Percentiles rank a stretch among this genome's conserved stretches.
phyloP scores from a whole-genome alignment of 305 asterid genomes.

The Fraxinus angustifolia region DNA sequence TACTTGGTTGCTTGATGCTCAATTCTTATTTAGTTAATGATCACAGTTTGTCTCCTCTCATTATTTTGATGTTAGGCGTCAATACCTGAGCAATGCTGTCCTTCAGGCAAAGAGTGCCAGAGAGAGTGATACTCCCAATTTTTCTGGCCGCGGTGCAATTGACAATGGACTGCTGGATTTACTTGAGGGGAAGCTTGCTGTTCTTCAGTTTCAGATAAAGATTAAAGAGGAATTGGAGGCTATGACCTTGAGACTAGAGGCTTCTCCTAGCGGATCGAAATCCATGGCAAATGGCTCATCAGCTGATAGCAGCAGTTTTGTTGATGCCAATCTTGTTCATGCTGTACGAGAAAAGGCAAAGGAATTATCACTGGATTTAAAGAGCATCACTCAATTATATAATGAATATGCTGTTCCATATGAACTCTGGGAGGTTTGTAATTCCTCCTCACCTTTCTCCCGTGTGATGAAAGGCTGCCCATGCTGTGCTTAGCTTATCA shows the following conservation, averaged over 20 bases:
- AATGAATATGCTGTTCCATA: constrained; percentile 93
- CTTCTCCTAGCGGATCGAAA: constrained; percentile 47
- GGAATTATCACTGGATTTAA: constrained; percentile 78
- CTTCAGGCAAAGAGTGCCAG: constrained; percentile 91
- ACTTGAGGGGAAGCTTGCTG: constrained; percentile 96
- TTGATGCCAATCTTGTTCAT: constrained; percentile 32
- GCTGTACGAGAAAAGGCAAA: constrained; percentile 56
- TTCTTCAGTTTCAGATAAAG: constrained; percentile 90
- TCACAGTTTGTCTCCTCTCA: constrained; percentile 21
- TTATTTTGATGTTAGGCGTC: constrained; percentile 67
- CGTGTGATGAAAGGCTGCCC: not conserved
- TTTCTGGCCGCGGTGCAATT: constrained; percentile 52
- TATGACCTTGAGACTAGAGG: constrained; percentile 56
- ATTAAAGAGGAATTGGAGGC: constrained; percentile 80
- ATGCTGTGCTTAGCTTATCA: constrained; percentile 11
- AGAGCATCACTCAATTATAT: constrained; percentile 85
- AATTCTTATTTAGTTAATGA: constrained; percentile 16
- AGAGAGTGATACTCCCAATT: constrained; percentile 47
- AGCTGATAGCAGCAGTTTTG: constrained; percentile 35
- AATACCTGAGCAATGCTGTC: constrained; percentile 93
- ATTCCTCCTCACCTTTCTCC: constrained; percentile 14
- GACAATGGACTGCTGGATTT: constrained; percentile 89
- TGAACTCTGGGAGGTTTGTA: constrained; percentile 93
- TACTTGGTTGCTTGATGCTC: not conserved
- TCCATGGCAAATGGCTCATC: constrained; percentile 37